Evolutionary conservation across 768 basidiomycete species (phyloP), one percentile per base, ranked within the genome.

Genomic region (Neoboletus subvelutipes): DNA sequence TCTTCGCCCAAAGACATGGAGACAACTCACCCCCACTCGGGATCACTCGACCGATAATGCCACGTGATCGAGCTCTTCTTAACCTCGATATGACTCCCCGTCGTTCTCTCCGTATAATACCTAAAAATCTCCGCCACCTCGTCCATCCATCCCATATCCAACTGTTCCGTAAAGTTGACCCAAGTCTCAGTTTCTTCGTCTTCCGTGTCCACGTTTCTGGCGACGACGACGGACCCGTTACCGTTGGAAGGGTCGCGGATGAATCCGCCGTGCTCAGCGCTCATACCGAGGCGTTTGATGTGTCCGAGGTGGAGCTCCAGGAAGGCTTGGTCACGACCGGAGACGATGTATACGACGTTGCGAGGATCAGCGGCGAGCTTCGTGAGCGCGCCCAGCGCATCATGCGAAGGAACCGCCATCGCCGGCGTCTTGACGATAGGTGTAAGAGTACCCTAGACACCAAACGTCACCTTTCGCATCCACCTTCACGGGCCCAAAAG

Each of bases 11-110:
- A 33, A 20, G 13, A 29, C 22, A 34, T 26, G 26, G 6, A 36
- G 17, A 47, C n/a, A 4, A 82, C 88, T 67, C 70, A 90, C 86
- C 95, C 95, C 86, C 94, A 99, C 75, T 96, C 94, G 0, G 96
- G 96, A 74, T 99, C 96, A 33, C 82, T 82, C 56, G 85, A 82
- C 45, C 96, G 83, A 75, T 97, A 98, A 75, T 99, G 96, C 96
- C 96, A 98, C 42, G 95, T 98, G 71, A 99, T 91, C 57, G 90
- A 90, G 67, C 92, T 93, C 82, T 95, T 95, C 84, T 99, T 99
- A 72, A 88, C 78, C 80, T 99, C 96, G 58, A 98, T 93, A 66
- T 90, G 88, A 62, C 90, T 90, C n/a, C 96, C 96, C 36, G 93
- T 92, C 64, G 96, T 99, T 50, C 96, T 79, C 83, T 96, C 94